Evolutionary conservation across 164 flowering plant genomes (phyloP).

Genomic region (Chimonanthus salicifolius): DNA sequence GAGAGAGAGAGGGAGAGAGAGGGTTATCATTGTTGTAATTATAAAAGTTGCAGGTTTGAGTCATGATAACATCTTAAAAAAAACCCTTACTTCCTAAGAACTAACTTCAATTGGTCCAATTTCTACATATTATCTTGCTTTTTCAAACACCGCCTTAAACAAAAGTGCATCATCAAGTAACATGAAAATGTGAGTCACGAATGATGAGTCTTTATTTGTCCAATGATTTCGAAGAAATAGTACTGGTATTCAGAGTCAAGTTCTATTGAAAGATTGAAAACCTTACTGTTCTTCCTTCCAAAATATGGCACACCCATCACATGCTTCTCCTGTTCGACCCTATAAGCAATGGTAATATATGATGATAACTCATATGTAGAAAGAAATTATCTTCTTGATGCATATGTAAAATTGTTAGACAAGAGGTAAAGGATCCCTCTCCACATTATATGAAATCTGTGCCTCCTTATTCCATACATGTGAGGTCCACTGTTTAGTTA

Average conservation of each 20-base stretch:
- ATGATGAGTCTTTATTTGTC: background rate
- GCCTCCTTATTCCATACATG: background rate
- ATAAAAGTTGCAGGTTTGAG: background rate
- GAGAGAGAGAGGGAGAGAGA: no score
- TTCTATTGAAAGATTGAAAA: constrained; percentile 4
- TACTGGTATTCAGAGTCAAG: background rate
- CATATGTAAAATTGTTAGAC: background rate
- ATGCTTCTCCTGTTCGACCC: constrained; percentile 88
- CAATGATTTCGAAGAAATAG: background rate
- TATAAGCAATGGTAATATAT: constrained; percentile 11
- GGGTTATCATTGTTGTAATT: background rate
- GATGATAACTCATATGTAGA: no score
- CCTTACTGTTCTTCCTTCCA: constrained; percentile 72
- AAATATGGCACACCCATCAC: constrained; percentile 91
- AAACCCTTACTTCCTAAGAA: no score
- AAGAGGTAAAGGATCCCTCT: background rate
- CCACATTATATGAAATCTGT: background rate
- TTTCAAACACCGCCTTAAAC: background rate
- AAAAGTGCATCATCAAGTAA: background rate
- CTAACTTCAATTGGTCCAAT: background rate
- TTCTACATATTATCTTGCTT: background rate
- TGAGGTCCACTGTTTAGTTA: background rate
- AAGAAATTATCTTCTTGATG: no score
- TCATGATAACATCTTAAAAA: background rate
- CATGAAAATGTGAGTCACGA: background rate